These are phyloP conservation scores for Hyphopichia khmerensis DNA, from an alignment of 1,139 yeast genomes.

Conservation along the genomic window DNA sequence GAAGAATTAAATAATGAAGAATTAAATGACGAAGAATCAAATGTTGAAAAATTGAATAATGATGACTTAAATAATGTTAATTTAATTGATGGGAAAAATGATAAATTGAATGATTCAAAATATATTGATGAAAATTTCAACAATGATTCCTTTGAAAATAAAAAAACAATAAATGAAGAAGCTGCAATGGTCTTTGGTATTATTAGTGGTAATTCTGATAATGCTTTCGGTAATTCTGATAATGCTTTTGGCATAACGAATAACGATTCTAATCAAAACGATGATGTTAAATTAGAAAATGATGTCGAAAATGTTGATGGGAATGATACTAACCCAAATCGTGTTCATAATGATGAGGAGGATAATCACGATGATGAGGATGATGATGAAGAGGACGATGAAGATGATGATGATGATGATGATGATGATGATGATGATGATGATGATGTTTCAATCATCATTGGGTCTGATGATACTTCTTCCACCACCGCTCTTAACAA, in stretches of 20 bases:
- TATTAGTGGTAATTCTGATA: conserved; percentile 22
- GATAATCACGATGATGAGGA: conserved; percentile 5
- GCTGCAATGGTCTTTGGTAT: conserved; percentile 51
- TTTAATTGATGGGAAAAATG: background rate
- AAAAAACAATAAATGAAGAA: conserved; percentile 34
- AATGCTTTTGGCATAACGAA: background rate
- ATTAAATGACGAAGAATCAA: too few species aligned
- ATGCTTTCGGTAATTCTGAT: background rate
- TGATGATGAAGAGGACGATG: conserved; percentile 12
- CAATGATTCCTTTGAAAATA: conserved; percentile 9
- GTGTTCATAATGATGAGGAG: too few species aligned
- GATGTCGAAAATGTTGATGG: conserved; percentile 5
- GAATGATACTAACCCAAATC: too few species aligned
- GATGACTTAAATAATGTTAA: too few species aligned
- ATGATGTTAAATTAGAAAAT: conserved; percentile 1
- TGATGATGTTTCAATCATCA: conserved; percentile 44
- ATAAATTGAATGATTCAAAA: background rate
- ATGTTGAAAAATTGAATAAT: conserved; percentile 1
- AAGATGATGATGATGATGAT: conserved; percentile 22
- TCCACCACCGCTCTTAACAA: conserved; percentile 22
- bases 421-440: conserved; percentile 38
- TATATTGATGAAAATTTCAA: too few species aligned
- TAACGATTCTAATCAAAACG: background rate
- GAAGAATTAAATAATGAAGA: too few species aligned
- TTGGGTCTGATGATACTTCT: conserved; percentile 39